These are phyloP conservation scores for Fusarium pseudonygamai DNA, from an alignment of 2,329 filamentous ascomycete species.

Conservation along the genomic window DNA sequence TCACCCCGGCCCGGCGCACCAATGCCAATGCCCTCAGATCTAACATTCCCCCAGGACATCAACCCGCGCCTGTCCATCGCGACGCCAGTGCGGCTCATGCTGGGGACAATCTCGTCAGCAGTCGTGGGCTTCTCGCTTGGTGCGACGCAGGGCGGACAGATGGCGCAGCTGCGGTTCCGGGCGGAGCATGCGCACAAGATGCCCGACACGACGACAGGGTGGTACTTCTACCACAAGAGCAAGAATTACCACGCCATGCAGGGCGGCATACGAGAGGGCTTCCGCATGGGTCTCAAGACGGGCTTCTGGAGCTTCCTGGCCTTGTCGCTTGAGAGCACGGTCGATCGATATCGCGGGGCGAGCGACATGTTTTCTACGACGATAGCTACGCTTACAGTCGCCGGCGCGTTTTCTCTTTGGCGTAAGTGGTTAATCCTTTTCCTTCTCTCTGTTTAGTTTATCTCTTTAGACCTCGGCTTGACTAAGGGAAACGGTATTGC, in stretches of 20 bases:
- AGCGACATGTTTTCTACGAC: conserved; percentile 85
- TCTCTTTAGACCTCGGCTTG: conserved; percentile 9
- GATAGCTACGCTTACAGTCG: conserved; percentile 83
- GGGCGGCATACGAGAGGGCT: conserved; percentile 80
- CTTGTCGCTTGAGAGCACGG: conserved; percentile 83
- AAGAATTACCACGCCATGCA: conserved; percentile 92
- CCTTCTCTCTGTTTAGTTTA: neutral
- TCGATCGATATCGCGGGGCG: conserved; percentile 75
- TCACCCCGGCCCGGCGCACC: conserved; percentile 25
- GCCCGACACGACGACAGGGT: conserved; percentile 82
- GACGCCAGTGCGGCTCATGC: conserved; percentile 70
- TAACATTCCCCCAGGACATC: conserved; percentile 42
- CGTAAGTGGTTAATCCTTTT: conserved; percentile 63
- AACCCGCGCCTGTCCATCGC: conserved; percentile 68
- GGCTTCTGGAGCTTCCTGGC: conserved; percentile 79
- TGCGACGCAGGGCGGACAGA: conserved; percentile 75
- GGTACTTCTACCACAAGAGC: conserved; percentile 99
- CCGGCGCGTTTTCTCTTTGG: conserved; percentile 87
- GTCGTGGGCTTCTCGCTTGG: conserved; percentile 76
- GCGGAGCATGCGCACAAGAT: conserved; percentile 97
- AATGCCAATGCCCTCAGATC: conserved; percentile 27
- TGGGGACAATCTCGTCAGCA: conserved; percentile 71
- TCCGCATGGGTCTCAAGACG: conserved; percentile 77
- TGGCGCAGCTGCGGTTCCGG: conserved; percentile 83
- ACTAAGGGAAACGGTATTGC: conserved; percentile 19